Evolutionary conservation across 257 asterid species (phyloP), one percentile per base, ranked within the genome.

Genomic region (Misopates orontium): DNA sequence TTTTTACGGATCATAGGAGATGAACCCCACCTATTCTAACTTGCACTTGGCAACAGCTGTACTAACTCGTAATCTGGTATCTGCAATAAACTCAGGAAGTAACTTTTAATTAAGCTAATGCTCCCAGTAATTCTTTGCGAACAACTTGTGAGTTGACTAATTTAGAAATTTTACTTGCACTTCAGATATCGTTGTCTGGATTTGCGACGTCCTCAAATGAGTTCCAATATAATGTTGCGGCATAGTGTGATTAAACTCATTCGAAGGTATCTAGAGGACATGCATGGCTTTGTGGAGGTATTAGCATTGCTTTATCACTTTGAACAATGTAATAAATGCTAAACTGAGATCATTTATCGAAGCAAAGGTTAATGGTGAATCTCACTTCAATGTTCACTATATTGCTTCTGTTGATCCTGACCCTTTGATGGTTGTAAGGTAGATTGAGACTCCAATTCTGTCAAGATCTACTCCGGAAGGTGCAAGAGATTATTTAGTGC

Each of bases 391-490:
- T 70, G 21, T 51, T 48, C 73, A 52, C 17, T 62, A 44, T 52
- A 60, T 39, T 77, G 77, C 71, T 64, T 67, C 50, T 71, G 85
- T 84, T 87, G 96, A 87, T 87, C 83, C 91, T 85, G 89, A 83
- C 77, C 54, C 78, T 77, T 81, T 86, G 77, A 79, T 81, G 87
- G 73, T 78, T 86, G 75, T 81, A 88, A 94, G 96, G 97, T 86
- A 94, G 97, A 90, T 94, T 79, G 97, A 90, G 95, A 94, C 97
- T 77, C 99, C 97, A 78, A 78, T 94, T 73, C 88, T 94, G 48
- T 88, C 97, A 75, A 94, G 96, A 81, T 94, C 99, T 67, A 94
- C 99, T 75, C 99, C 97, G 28, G 99, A 94, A 91, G 99, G 99
- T 68, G 99, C 99, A 65, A 85, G 97, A 67, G 99, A 94, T 83